Evolutionary conservation across 768 basidiomycete species (phyloP), one percentile per base, ranked within the genome.

Genomic region (Phylloporus rhodoxanthus): DNA sequence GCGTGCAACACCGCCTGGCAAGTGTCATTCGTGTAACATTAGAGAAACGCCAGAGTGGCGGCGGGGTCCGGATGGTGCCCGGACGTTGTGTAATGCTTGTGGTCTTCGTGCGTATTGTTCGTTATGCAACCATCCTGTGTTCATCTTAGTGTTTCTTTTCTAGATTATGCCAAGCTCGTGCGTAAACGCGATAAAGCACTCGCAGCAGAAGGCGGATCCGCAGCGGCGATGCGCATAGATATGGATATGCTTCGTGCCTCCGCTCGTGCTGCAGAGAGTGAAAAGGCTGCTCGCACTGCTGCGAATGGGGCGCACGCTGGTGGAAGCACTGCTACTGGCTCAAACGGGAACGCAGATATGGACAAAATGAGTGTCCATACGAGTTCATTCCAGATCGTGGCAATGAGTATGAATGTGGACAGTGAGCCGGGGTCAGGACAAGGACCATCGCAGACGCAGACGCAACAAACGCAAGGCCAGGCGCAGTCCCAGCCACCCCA

Each of bases 31-130:
- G 28, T 91, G 88, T 64, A 87, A 88, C 68, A 90, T 89, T 48
- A 75, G 84, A 51, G 88, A 91, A 63, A 91, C 88, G 4, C 88
- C 88, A n/a, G 88, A 91, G 65, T 91, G 88, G 88, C 69, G 88
- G 46, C 78, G 87, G 21, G 88, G 88, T 14, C 88, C 88, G 3
- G 88, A 90, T 60, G 88, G 88, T 4, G 87, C 88, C 21, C 71
- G 88, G 60, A 91, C 88, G 8, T 63, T 91, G 58, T 91, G 88
- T 62, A 91, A 90, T 64, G 88, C 88, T 37, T 91, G 88, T 68
- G 88, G 88, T 28, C 69, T 91, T 57, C 88, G 88, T 91, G 65
- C 64, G 48, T 53, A 23, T 44, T 2, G 34, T 2, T 17, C 21
- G 5, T 20, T 44, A 36, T 38, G 28, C 1, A 13, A 21, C 5